Evolutionary conservation across 805 yeast genomes (phyloP).

Genomic region (Scheffersomyces stipitis): DNA sequence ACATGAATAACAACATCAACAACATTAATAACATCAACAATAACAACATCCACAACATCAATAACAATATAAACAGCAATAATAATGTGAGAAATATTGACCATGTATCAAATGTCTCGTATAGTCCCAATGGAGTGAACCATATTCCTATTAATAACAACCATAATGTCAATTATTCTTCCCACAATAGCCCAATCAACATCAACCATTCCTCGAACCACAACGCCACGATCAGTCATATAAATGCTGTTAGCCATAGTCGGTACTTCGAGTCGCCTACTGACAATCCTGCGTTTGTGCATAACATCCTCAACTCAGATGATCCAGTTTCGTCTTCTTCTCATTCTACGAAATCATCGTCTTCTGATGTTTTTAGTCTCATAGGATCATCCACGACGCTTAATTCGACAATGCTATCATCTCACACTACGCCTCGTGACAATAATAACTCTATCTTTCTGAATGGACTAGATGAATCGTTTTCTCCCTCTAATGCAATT

Average conservation of each 20-base stretch:
- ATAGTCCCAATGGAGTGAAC: no score
- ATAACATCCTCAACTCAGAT: neutral
- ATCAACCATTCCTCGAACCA: no score
- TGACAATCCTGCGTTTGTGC: no score
- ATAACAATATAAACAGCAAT: neutral
- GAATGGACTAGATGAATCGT: neutral
- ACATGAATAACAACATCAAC: neutral
- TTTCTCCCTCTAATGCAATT: no score
- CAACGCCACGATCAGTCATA: no score
- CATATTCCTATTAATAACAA: no score
- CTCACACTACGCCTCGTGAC: neutral
- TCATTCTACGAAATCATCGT: neutral
- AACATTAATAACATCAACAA: slow-evolving; percentile 3
- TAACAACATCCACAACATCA: slow-evolving; percentile 2
- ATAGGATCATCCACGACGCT: neutral
- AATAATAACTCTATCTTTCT: neutral
- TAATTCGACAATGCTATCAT: neutral
- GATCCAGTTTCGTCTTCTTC: neutral
- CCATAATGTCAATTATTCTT: no score
- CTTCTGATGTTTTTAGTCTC: neutral
- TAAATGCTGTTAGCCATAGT: no score
- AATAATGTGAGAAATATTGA: no score
- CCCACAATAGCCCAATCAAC: no score
- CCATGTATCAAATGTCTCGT: no score
- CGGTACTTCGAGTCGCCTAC: no score